Base-by-base conservation (phyloP, 75 land plant species). In the Ceratopteris richardii region DNA sequence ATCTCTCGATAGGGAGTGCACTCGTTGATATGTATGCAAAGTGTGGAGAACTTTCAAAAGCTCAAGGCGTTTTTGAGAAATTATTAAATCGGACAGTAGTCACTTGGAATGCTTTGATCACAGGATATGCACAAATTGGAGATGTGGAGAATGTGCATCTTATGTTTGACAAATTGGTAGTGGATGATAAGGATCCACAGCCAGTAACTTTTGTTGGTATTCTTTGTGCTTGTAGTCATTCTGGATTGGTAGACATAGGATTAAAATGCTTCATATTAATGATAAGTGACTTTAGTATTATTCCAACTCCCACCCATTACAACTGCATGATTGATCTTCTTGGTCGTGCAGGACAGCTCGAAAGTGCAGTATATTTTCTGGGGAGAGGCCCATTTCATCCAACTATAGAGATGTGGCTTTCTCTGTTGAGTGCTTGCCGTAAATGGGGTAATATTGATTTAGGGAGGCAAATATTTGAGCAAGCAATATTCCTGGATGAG, bases 91-190 rank as follows among this genome's bases (percentile, higher is more conserved):
- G 53, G 47, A 44, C 43, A 25, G 63, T 43, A 21, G 51, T 61
- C 28, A 44, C 66, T 22, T 67, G 69, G 65, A 61, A 30, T 25
- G 54, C 66, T 24, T 26, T 67, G 66, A 47, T 67, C 27, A 52
- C 41, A 26, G 71, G 66, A n/a, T 65, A 63, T 46, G 50, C 50
- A 2, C 50, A 46, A 2, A 5, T 6, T 14, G 50, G 50, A 14
- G 4, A 21, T n/a, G n/a, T n/a, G 22, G 22, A 5, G 4, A 46
- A 18, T 2, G 50, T 6, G 50, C 13, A 5, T 2, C 13, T 46
- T 2, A 46, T 2, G 50, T 17, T 46, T 4, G 5, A 2, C 50
- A n/a, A 46, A 46, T 6, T 6, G 4, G 17, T 33, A 9, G 37
- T 4, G 37, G 7, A 46, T 18, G 22, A n/a, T n/a, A n/a, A 46